Percentiles rank a stretch among this genome's conserved stretches.
phyloP scores from a whole-genome alignment of 345 rosid species.

The Litchi chinensis region DNA sequence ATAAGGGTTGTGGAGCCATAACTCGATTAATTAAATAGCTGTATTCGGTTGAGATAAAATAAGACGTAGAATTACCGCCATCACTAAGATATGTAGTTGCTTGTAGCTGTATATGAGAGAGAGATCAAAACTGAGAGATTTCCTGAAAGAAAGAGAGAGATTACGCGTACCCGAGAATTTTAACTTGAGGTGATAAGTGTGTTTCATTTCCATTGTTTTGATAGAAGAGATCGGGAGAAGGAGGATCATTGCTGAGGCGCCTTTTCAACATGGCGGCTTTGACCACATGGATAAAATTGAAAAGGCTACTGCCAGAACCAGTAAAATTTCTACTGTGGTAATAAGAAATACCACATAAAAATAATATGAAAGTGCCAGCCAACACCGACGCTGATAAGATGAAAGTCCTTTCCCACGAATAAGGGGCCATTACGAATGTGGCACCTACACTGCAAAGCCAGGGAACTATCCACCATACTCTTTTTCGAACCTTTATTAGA shows the following conservation, averaged over 20 bases:
- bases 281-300: background rate
- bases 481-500: background rate
- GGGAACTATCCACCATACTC: background rate
- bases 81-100: no score
- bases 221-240: background rate
- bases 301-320: background rate
- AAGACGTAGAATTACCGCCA: no score
- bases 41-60: no score
- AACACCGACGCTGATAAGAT: background rate
- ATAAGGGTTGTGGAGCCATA: no score
- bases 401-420: background rate
- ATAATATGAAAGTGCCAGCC: background rate
- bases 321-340: background rate
- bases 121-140: no score
- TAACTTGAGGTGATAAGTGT: background rate
- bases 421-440: background rate
- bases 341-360: background rate
- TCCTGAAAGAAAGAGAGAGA: no score
- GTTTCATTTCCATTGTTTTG: background rate
- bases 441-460: background rate
- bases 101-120: no score
- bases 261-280: background rate
- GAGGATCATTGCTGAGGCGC: background rate
- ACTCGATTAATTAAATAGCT: no score
- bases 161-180: background rate